phyloP scores from a whole-genome alignment of 768 basidiomycete genomes.

The Cystobasidium onofrii region DNA sequence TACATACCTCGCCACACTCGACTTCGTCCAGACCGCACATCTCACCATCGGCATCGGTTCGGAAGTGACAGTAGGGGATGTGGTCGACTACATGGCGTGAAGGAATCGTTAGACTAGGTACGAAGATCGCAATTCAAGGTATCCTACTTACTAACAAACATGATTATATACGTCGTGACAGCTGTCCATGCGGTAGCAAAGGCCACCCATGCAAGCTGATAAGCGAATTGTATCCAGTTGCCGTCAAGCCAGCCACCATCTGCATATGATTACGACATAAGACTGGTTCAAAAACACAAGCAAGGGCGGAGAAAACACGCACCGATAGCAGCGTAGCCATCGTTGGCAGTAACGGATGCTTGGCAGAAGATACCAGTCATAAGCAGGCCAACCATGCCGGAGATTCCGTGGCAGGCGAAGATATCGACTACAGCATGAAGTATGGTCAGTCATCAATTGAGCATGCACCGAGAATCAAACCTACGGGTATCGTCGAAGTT shows the following conservation, averaged over 20 bases:
- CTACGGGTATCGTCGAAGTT: conserved; percentile 28
- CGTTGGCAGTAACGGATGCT: conserved; percentile 64
- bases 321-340: conserved; percentile 58
- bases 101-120: conserved; percentile 52
- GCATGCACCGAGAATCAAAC: background rate
- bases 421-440: conserved; percentile 53
- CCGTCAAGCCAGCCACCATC: conserved; percentile 20
- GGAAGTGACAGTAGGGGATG: conserved; percentile 56
- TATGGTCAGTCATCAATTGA: background rate
- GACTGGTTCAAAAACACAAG: background rate
- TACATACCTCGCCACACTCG: conserved; percentile 64
- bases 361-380: conserved; percentile 81
- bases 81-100: conserved; percentile 45
- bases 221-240: conserved; percentile 63
- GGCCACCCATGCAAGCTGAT: conserved; percentile 60
- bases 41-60: conserved; percentile 50
- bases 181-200: conserved; percentile 54
- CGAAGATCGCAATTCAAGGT: background rate
- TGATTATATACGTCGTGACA: conserved; percentile 36
- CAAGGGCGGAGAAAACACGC: conserved; percentile 49
- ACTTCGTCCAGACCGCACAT: conserved; percentile 76
- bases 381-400: conserved; percentile 48
- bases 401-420: conserved; percentile 64
- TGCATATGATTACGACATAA: too few species aligned
- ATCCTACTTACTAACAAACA: conserved; percentile 31